phyloP scores from a whole-genome alignment of 2,329 filamentous ascomycete genomes.

The Curvularia sp. region DNA sequence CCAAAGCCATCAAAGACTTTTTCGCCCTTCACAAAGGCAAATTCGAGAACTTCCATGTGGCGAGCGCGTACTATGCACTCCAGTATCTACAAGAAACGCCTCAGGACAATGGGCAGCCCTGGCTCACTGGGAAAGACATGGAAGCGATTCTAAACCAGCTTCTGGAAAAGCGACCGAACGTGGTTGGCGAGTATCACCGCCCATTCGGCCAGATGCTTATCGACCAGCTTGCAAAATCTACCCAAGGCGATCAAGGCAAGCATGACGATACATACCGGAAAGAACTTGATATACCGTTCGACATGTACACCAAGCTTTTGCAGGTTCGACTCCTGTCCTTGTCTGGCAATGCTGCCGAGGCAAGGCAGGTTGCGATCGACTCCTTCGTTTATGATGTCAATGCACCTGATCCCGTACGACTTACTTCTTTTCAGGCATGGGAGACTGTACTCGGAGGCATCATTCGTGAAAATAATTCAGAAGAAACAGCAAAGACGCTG shows the following conservation, averaged over 20 bases:
- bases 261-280: constrained; percentile 10
- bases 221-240: constrained; percentile 23
- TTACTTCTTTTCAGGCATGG: constrained; percentile 29
- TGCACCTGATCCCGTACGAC: constrained; percentile 4
- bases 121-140: constrained; percentile 40
- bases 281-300: constrained; percentile 7
- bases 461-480: constrained; percentile 64
- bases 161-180: constrained; percentile 43
- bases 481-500: constrained; percentile 65
- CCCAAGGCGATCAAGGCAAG: constrained; percentile 4
- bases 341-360: constrained; percentile 38
- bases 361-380: constrained; percentile 32
- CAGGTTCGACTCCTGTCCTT: constrained; percentile 29
- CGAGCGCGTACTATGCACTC: constrained; percentile 66
- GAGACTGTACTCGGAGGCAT: constrained; percentile 65
- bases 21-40: constrained; percentile 34
- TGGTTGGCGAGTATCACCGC: constrained; percentile 50
- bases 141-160: constrained; percentile 22
- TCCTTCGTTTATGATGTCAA: constrained; percentile 22
- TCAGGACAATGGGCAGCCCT: constrained; percentile 34
- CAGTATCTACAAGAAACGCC: constrained; percentile 61
- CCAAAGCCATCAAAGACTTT: constrained; percentile 59
- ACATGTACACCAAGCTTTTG: constrained; percentile 17
- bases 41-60: constrained; percentile 55
- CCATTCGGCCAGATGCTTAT: constrained; percentile 53